phyloP scores from a whole-genome alignment of 345 rosid genomes.

The Bretschneidera sinensis region DNA sequence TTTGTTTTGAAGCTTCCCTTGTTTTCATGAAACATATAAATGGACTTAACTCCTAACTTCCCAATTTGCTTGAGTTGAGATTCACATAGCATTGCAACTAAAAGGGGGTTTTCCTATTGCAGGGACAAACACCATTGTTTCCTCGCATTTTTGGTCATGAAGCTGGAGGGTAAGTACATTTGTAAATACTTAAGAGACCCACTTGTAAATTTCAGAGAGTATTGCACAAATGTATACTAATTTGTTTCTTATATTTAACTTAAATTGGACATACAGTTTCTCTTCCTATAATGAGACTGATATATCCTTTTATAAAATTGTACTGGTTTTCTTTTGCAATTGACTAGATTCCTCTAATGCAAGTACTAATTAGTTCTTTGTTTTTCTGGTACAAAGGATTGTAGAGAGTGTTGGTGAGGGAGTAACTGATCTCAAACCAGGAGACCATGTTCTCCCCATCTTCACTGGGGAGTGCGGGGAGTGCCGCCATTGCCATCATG shows the following conservation, averaged over 20 bases:
- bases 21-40: neutral
- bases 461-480: constrained; percentile 81
- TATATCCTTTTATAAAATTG: too few species aligned
- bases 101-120: neutral
- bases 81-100: neutral
- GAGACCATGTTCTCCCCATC: constrained; percentile 73
- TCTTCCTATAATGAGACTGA: neutral
- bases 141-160: constrained; percentile 85
- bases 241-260: neutral
- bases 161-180: constrained; percentile 62
- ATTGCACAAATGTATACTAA: neutral
- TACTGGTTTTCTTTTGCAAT: neutral
- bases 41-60: too few species aligned
- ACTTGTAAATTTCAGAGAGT: neutral
- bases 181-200: neutral
- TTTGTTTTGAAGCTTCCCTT: neutral
- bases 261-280: neutral
- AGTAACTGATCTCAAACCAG: constrained; percentile 65
- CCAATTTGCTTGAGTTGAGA: neutral
- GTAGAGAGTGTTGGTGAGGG: constrained; percentile 85
- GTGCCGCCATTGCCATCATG: constrained; percentile 66
- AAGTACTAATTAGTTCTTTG: neutral
- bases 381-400: constrained; percentile 34
- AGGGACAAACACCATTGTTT: constrained; percentile 76
- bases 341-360: neutral